Conservation (phyloP, 2,329 filamentous ascomycete species). For the Cercospora sp. region DNA sequence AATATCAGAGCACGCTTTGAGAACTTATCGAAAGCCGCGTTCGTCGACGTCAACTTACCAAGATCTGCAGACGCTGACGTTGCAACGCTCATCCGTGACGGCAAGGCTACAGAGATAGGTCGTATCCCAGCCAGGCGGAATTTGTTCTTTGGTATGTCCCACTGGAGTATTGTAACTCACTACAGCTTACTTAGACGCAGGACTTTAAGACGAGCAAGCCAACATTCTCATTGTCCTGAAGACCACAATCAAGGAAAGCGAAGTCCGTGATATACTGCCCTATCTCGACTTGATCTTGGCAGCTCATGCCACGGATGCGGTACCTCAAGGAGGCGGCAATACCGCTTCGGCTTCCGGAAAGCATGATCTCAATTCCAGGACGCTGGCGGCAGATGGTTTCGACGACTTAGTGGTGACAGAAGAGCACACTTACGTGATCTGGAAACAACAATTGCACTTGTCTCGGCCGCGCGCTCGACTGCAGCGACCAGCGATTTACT, state of each 20-base stretch:
- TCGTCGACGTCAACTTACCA: conserved; percentile 34
- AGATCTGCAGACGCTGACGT: conserved; percentile 27
- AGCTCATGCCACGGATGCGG: conserved; percentile 38
- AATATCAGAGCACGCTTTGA: conserved; percentile 28
- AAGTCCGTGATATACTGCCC: conserved; percentile 28
- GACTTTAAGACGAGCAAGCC: conserved; percentile 32
- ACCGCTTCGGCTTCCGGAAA: conserved; percentile 35
- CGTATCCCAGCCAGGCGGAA: conserved; percentile 31
- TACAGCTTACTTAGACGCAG: conserved; percentile 28
- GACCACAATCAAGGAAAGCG: conserved; percentile 24
- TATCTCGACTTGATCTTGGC: conserved; percentile 33
- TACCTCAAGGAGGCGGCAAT: conserved; percentile 33
- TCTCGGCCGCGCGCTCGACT: conserved; percentile 58
- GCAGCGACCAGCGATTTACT: conserved; percentile 65
- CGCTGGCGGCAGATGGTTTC: conserved; percentile 15
- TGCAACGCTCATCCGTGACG: conserved; percentile 22
- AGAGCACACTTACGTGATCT: conserved; percentile 33
- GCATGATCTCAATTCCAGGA: conserved; percentile 32
- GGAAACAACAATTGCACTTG: conserved; percentile 33
- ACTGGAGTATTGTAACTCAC: neutral
- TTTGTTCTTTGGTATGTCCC: conserved; percentile 35
- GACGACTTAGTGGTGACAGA: conserved; percentile 26
- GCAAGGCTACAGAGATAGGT: conserved; percentile 28
- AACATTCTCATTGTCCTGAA: conserved; percentile 30
- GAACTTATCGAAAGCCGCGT: conserved; percentile 26